A percentile compares a stretch with the other conserved stretches of the same genome.
Conservation (phyloP, 257 asterid genomes). For the Verbascum thapsus region DNA sequence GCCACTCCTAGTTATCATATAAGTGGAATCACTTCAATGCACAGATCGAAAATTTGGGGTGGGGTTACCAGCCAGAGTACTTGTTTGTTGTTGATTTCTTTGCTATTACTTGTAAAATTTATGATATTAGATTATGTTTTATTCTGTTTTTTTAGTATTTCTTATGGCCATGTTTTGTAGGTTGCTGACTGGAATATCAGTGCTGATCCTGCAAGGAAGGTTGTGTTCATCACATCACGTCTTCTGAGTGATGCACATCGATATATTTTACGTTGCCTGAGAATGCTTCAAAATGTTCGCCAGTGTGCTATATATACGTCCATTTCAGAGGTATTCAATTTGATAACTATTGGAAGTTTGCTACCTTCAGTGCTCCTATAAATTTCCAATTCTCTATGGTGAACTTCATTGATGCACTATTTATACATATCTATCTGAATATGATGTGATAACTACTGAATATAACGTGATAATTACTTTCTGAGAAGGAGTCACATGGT, state of each 20-base stretch:
- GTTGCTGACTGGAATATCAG: constrained; percentile 60
- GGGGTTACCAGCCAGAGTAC: constrained; percentile 21
- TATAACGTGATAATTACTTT: background rate
- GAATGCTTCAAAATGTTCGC: constrained; percentile 52
- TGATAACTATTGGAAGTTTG: constrained; percentile 8
- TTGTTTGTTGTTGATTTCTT: constrained; percentile 25
- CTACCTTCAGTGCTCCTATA: background rate
- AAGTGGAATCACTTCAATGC: constrained; percentile 1
- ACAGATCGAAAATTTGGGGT: constrained; percentile 18
- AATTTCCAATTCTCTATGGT: background rate
- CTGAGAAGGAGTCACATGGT: constrained; percentile 6
- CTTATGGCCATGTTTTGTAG: constrained; percentile 40
- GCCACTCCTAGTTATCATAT: too few relatives aligned
- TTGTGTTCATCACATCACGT: constrained; percentile 79
- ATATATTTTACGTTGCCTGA: constrained; percentile 79
- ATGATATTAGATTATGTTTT: constrained; percentile 2
- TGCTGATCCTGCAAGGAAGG: constrained; percentile 57
- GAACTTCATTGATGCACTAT: background rate
- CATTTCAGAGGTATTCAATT: constrained; percentile 75
- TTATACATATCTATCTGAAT: constrained; percentile 1
- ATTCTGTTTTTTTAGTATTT: constrained; percentile 10
- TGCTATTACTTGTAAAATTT: constrained; percentile 7
- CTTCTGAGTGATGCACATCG: constrained; percentile 94
- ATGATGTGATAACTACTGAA: background rate
- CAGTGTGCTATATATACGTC: constrained; percentile 74